Conservation (phyloP, 2,329 filamentous ascomycete species). For the Aspergillus hortae region DNA sequence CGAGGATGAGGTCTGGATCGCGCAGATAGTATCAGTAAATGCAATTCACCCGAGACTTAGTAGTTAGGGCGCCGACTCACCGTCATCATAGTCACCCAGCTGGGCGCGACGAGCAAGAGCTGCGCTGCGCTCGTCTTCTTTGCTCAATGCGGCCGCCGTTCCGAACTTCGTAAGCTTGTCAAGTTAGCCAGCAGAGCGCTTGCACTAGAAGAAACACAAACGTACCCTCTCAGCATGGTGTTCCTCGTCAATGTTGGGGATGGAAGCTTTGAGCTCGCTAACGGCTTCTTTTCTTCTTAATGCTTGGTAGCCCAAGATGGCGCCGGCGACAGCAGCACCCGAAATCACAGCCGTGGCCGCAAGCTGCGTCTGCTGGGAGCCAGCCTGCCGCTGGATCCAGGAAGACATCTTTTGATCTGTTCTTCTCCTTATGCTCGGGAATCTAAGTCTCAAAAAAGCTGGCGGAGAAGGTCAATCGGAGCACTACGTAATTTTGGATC, state of each 20-base stretch:
- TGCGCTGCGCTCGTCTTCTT: constrained; percentile 57
- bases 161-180: constrained; percentile 51
- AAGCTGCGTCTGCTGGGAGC: constrained; percentile 42
- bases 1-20: constrained; percentile 74
- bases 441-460: neutral
- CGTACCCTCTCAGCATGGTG: constrained; percentile 51
- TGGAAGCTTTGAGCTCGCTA: constrained; percentile 58
- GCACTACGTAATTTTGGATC: neutral
- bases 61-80: constrained; percentile 29
- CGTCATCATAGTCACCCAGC: constrained; percentile 63
- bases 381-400: constrained; percentile 42
- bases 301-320: constrained; percentile 57
- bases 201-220: neutral
- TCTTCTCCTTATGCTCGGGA: neutral
- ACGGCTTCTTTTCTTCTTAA: constrained; percentile 54
- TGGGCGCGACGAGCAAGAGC: constrained; percentile 58
- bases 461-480: neutral
- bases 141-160: constrained; percentile 33
- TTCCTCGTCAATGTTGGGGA: constrained; percentile 52
- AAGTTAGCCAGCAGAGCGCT: neutral
- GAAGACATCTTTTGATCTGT: constrained; percentile 32
- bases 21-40: constrained; percentile 4
- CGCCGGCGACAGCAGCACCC: constrained; percentile 43
- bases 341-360: constrained; percentile 42
- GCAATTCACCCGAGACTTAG: neutral